A percentile compares a stretch with the other conserved stretches of the same genome.
These are phyloP conservation scores for Iodosphaeria phyllophila DNA, from an alignment of 2,329 filamentous ascomycete species.

Conservation along the genomic window DNA sequence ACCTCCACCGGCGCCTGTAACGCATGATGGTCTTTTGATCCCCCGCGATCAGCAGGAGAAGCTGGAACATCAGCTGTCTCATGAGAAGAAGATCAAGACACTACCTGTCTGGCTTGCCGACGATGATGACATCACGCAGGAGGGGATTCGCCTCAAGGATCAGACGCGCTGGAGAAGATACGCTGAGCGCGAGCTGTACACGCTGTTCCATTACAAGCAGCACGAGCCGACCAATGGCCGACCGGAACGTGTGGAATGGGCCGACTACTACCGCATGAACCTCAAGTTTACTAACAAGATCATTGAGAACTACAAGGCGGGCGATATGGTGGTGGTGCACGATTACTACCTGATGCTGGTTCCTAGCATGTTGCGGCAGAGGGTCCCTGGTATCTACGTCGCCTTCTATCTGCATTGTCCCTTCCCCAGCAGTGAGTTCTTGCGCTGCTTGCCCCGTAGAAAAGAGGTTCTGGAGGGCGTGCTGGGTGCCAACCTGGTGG, in stretches of 20 bases:
- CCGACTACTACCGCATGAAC: slow-evolving; percentile 86
- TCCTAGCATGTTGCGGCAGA: slow-evolving; percentile 73
- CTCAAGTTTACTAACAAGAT: slow-evolving; percentile 82
- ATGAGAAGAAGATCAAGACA: slow-evolving; percentile 59
- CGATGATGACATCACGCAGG: slow-evolving; percentile 43
- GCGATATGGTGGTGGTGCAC: slow-evolving; percentile 82
- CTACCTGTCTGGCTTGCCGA: slow-evolving; percentile 82
- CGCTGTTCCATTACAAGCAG: slow-evolving; percentile 89
- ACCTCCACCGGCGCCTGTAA: slow-evolving; percentile 35
- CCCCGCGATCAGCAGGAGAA: slow-evolving; percentile 48
- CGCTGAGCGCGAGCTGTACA: slow-evolving; percentile 81
- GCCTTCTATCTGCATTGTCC: slow-evolving; percentile 88
- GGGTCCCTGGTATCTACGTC: slow-evolving; percentile 76
- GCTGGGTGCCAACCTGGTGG: slow-evolving; percentile 78
- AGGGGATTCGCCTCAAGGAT: slow-evolving; percentile 60
- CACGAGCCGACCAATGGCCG: slow-evolving; percentile 77
- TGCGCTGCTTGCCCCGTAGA: slow-evolving; percentile 70
- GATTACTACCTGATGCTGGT: slow-evolving; percentile 88
- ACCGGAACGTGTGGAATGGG: slow-evolving; percentile 67
- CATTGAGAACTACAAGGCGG: slow-evolving; percentile 73
- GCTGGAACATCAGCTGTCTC: slow-evolving; percentile 55
- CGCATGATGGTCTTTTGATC: slow-evolving; percentile 51
- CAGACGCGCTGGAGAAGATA: slow-evolving; percentile 78
- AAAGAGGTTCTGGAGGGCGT: slow-evolving; percentile 85
- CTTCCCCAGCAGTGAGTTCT: slow-evolving; percentile 90